Conservation (phyloP, 352 stramenopile species). For the Phytophthora kernoviae region DNA sequence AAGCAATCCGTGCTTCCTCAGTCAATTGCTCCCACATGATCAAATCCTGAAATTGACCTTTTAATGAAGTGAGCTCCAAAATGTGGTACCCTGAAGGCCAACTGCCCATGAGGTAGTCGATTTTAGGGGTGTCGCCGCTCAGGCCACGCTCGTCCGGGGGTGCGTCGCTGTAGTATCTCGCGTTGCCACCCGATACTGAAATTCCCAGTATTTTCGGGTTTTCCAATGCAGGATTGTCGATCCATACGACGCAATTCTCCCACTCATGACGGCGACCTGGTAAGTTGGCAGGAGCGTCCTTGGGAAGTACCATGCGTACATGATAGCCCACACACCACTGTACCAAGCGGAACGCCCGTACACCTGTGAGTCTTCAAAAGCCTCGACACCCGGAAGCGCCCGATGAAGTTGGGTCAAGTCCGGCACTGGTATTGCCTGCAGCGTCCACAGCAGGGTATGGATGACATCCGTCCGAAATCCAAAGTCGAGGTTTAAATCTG, state of each 20-base stretch:
- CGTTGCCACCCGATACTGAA: constrained; percentile 13
- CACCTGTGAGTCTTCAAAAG: constrained; percentile 24
- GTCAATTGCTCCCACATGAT: constrained; percentile 32
- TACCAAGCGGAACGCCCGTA: constrained; percentile 33
- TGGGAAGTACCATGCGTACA: constrained; percentile 57
- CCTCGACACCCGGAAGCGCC: constrained; percentile 26
- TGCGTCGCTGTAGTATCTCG: constrained; percentile 10
- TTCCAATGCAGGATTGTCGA: constrained; percentile 21
- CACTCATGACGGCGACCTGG: constrained; percentile 46
- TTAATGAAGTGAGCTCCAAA: background rate
- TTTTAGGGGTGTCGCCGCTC: background rate
- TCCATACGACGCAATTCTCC: constrained; percentile 47
- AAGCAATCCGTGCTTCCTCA: constrained; percentile 17
- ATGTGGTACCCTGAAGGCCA: constrained; percentile 2
- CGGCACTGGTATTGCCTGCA: constrained; percentile 29
- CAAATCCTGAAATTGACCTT: constrained; percentile 24
- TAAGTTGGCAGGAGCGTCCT: constrained; percentile 32
- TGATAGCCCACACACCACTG: constrained; percentile 31
- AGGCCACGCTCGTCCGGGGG: background rate
- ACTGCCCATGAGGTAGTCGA: constrained; percentile 9
- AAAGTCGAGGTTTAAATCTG: constrained; percentile 12
- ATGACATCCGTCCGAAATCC: constrained; percentile 11
- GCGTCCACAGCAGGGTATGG: constrained; percentile 17
- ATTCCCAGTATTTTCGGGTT: constrained; percentile 11
- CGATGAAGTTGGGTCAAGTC: constrained; percentile 21